Evolutionary conservation across 1,284 basidiomycete species (phyloP).

Genomic region (Cryptococcus amylolentus): DNA sequence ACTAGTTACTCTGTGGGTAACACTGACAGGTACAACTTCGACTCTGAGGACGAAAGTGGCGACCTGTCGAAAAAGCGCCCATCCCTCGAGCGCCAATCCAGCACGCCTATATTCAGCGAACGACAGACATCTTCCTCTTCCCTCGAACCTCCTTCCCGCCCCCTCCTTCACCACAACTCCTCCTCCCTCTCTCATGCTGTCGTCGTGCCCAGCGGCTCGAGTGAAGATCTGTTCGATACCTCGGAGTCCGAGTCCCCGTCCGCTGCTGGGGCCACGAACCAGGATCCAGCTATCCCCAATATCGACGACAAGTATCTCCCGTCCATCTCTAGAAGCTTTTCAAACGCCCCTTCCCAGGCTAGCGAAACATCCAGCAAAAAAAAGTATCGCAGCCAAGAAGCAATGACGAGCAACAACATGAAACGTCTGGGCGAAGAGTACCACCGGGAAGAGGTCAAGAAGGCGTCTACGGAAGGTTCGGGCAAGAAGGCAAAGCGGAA

Average conservation of each 20-base stretch:
- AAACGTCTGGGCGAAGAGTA: slow-evolving; percentile 8
- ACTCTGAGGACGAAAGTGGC: no score
- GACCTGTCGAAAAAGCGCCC: no score
- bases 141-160: background rate
- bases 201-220: background rate
- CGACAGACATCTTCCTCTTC: background rate
- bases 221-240: background rate
- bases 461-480: background rate
- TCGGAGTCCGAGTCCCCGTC: background rate
- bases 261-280: slow-evolving; percentile 21
- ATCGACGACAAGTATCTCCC: slow-evolving; percentile 11
- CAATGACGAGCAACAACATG: slow-evolving; percentile 18
- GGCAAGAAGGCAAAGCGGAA: background rate
- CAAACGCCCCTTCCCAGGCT: no score
- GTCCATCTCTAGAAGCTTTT: background rate
- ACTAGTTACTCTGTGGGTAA: background rate
- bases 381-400: slow-evolving; percentile 3
- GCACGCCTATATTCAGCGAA: no score
- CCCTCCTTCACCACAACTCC: background rate
- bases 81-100: no score
- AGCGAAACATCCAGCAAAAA: background rate
- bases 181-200: background rate
- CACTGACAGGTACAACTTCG: no score
- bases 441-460: slow-evolving; percentile 2
- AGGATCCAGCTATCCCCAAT: slow-evolving; percentile 40